Evolutionary conservation across 2,329 filamentous ascomycete genomes (phyloP), one percentile per base, ranked within the genome.

Genomic region (Cordyceps javanica): DNA sequence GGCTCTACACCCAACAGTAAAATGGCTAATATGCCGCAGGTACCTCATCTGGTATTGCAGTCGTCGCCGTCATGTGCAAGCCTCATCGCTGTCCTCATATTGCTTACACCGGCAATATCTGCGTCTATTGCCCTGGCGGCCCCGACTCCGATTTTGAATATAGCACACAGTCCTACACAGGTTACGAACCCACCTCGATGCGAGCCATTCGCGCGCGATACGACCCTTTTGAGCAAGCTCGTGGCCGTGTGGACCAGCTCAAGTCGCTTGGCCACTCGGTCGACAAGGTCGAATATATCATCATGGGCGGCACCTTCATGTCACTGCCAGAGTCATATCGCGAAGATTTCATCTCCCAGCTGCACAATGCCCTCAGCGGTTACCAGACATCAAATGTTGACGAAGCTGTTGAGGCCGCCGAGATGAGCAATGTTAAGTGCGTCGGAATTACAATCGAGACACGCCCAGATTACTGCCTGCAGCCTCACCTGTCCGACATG

Each of bases 291-390:
- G 94, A 99, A 77, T 99, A 97, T 73, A 99, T 99, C 69, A 96
- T 99, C 70, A 99, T 99, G 94, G 94, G 94, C 60, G 94, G 94
- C 63, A 99, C 94, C 0, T 99, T 99, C 74, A 99, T 99, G 95
- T 97, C 93, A 3, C 75, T 99, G 26, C 82, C 93, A 9, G 86
- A 91, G 66, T 86, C 88, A 25, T 99, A 99, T 72, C 82, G 94
- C 28, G 90, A 99, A 61, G 86, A 90, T 58, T 99, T 99, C 67
- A 96, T 99, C 60, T 88, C 91, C 1, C 93, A 97, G 68, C 81
- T 99, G 52, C 94, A 99, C 75, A 99, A 99, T 69, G 94, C 94
- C 1, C 82, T 99, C 8, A 97, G 91, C 63, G 94, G 94, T 8
- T 99, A 99, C 70, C 91, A 96, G 67, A 96, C 92, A 0, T 88